phyloP scores from a whole-genome alignment of 139 green algal genomes.

The Chloropicon primus region DNA sequence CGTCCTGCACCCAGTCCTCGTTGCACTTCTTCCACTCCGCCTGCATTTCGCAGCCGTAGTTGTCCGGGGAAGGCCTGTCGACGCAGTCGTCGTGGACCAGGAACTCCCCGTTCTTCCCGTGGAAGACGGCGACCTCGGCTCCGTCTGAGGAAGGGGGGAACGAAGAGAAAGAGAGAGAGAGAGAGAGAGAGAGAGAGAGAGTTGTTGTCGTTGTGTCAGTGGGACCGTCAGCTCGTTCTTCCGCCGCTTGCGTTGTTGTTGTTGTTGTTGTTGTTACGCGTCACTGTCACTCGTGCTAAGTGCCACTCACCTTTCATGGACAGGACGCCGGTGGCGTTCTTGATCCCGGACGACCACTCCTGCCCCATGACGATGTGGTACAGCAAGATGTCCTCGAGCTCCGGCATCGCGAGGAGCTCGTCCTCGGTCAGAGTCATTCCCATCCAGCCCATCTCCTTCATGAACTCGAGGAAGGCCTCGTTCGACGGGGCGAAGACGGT shows the following conservation, averaged over 20 bases:
- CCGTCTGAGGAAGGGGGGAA: background rate
- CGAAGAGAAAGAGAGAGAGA: background rate
- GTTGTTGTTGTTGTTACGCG: no score
- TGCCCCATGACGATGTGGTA: conserved; percentile 46
- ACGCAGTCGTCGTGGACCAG: conserved; percentile 43
- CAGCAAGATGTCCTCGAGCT: conserved; percentile 44
- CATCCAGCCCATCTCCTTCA: conserved; percentile 3
- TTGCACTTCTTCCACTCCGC: background rate
- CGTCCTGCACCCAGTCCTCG: background rate
- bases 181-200: background rate
- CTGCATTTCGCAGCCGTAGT: conserved; percentile 8
- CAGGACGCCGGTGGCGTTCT: conserved; percentile 32
- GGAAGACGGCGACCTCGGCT: background rate
- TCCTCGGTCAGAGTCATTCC: conserved; percentile 21
- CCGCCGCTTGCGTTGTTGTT: no score
- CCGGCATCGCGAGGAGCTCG: conserved; percentile 27
- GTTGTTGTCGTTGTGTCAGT: background rate
- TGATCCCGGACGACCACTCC: background rate
- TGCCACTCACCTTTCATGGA: no score
- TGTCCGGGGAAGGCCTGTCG: conserved; percentile 43
- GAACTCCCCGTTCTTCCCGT: background rate
- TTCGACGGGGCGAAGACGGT: conserved; percentile 9
- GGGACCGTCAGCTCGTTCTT: background rate
- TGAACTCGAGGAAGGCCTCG: background rate
- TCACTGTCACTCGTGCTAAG: no score